Percentiles rank a stretch among this genome's conserved stretches.
Conservation (phyloP, 2,329 filamentous ascomycete species). For the Apiospora hydei region DNA sequence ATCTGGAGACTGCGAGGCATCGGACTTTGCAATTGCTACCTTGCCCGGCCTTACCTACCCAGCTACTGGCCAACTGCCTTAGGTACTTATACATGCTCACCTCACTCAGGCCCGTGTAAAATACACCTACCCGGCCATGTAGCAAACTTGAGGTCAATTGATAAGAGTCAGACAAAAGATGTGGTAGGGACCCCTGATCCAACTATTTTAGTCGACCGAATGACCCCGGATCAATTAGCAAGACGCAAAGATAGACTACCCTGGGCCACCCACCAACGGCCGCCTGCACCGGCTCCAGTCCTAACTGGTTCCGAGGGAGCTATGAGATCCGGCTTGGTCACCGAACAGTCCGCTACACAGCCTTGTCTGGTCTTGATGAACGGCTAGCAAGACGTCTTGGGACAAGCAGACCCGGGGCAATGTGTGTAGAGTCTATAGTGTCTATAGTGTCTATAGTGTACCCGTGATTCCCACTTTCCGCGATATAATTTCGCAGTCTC, state of each 20-base stretch:
- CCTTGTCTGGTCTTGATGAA: not conserved
- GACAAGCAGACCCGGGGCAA: not conserved
- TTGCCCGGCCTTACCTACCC: not conserved
- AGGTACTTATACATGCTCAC: not conserved
- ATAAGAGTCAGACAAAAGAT: not conserved
- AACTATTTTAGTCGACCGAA: conserved; percentile 4
- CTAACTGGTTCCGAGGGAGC: not conserved
- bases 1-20: not conserved
- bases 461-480: not conserved
- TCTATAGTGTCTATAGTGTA: not conserved
- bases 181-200: not conserved
- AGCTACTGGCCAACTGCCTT: not conserved
- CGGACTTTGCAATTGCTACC: not conserved
- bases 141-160: not conserved
- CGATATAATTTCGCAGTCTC: not conserved
- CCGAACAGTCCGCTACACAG: not conserved
- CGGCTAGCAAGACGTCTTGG: not conserved
- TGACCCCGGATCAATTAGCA: not conserved
- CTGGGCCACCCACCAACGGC: not conserved
- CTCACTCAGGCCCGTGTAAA: not conserved
- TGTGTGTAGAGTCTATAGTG: not conserved
- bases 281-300: not conserved
- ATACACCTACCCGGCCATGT: not conserved
- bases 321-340: not conserved
- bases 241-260: not conserved